phyloP scores from a whole-genome alignment of 805 yeast species.

The Metschnikowia aberdeeniae region DNA sequence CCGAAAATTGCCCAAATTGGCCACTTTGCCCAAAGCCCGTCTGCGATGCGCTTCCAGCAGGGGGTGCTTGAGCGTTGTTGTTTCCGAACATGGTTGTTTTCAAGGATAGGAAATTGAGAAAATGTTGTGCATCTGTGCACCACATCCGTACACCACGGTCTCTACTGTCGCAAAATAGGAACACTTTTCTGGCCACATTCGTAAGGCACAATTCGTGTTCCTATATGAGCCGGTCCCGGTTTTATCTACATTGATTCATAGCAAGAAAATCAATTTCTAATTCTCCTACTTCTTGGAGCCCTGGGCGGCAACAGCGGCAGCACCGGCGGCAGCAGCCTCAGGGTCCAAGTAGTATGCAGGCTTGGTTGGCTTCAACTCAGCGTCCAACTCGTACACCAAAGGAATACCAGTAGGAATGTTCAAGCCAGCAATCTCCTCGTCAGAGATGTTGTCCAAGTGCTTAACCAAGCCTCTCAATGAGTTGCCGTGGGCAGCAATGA shows the following conservation, averaged over 20 bases:
- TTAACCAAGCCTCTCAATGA: slow-evolving; percentile 94
- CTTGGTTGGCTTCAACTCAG: slow-evolving; percentile 80
- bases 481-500: slow-evolving; percentile 97
- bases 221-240: too few relatives aligned
- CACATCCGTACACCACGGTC: neutral
- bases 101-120: neutral
- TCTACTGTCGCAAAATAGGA: neutral
- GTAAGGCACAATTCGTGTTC: too few relatives aligned
- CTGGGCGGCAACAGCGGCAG: slow-evolving; percentile 98
- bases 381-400: slow-evolving; percentile 92
- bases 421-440: slow-evolving; percentile 85
- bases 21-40: neutral
- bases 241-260: neutral
- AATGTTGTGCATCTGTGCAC: neutral
- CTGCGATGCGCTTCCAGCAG: neutral
- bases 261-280: neutral
- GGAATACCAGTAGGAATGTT: slow-evolving; percentile 99
- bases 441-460: slow-evolving; percentile 91
- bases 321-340: slow-evolving; percentile 99
- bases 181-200: too few relatives aligned
- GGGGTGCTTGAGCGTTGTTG: slow-evolving; percentile 1
- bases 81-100: slow-evolving; percentile 10
- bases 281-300: slow-evolving; percentile 46
- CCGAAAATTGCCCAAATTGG: neutral
- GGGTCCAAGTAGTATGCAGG: slow-evolving; percentile 97